These are phyloP conservation scores for Closterium sp. DNA, from an alignment of 139 green algal genomes.

Conservation along the genomic window DNA sequence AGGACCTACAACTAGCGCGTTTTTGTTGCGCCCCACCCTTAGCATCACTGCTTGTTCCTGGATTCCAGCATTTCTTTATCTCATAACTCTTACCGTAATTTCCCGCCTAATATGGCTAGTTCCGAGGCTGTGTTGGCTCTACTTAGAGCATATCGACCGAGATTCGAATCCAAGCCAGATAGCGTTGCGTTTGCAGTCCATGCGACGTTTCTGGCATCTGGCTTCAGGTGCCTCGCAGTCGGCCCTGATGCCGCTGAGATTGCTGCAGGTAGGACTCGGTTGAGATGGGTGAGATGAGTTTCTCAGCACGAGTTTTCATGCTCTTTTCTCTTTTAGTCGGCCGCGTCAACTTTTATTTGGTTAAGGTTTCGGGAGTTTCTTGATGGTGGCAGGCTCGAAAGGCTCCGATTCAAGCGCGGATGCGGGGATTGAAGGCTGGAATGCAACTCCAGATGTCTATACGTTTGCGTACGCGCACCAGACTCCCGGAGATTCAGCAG, in stretches of 20 bases:
- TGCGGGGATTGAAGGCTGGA: neutral
- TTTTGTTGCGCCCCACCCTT: neutral
- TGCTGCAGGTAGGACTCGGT: neutral
- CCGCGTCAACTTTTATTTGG: neutral
- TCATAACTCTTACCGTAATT: neutral
- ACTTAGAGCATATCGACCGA: neutral
- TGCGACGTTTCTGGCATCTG: neutral
- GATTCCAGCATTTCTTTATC: neutral
- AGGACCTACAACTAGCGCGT: neutral
- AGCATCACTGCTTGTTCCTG: neutral
- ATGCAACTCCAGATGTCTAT: neutral
- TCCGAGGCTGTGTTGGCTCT: neutral
- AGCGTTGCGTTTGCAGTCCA: neutral
- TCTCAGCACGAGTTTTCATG: neutral
- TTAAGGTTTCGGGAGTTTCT: neutral
- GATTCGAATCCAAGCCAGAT: neutral
- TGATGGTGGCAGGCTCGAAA: neutral
- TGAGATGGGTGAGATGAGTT: neutral
- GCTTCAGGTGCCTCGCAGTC: neutral
- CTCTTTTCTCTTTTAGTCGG: no score
- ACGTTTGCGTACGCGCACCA: neutral
- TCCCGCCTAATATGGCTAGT: neutral
- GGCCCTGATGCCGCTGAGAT: neutral
- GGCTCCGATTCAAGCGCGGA: neutral
- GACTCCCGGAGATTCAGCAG: neutral